These are phyloP conservation scores for Umbilicus rupestris DNA, from an alignment of 164 flowering plant genomes.

Conservation along the genomic window DNA sequence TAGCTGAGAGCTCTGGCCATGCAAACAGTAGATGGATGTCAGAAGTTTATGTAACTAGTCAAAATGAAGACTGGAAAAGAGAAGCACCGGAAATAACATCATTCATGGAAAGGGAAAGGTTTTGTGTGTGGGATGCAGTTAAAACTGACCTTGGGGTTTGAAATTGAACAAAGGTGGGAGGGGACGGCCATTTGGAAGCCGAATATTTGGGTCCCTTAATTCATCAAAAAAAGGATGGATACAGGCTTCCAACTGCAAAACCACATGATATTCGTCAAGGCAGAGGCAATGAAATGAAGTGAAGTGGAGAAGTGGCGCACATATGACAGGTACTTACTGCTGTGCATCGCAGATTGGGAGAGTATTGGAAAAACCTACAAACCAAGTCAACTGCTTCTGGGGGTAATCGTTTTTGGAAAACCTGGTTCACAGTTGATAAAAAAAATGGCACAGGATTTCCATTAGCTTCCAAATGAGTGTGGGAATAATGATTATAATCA, in stretches of 20 bases:
- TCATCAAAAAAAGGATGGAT: constrained; percentile 94
- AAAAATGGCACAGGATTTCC: background rate
- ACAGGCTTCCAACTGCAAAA: constrained; percentile 82
- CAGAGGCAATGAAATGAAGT: background rate
- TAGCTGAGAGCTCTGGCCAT: constrained; percentile 54
- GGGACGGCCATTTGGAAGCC: constrained; percentile 92
- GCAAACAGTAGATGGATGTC: background rate
- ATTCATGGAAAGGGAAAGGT: no score
- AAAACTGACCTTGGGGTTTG: constrained; percentile 62
- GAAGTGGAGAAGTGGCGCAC: background rate
- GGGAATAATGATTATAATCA: background rate
- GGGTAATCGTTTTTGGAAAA: constrained; percentile 80
- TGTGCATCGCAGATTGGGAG: constrained; percentile 91
- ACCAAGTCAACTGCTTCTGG: constrained; percentile 92
- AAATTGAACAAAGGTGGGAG: constrained; percentile 93
- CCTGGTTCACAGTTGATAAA: constrained; percentile 27
- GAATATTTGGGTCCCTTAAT: constrained; percentile 75
- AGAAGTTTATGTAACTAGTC: background rate
- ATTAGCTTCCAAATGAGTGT: background rate
- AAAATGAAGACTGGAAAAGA: background rate
- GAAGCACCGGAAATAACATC: background rate
- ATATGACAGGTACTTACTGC: constrained; percentile 47
- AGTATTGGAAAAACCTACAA: constrained; percentile 88
- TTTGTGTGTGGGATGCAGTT: no score
- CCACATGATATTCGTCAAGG: constrained; percentile 7